A percentile compares a stretch with the other conserved stretches of the same genome.
phyloP scores from a whole-genome alignment of 768 basidiomycete species.

The Pulveroboletus sp. region DNA sequence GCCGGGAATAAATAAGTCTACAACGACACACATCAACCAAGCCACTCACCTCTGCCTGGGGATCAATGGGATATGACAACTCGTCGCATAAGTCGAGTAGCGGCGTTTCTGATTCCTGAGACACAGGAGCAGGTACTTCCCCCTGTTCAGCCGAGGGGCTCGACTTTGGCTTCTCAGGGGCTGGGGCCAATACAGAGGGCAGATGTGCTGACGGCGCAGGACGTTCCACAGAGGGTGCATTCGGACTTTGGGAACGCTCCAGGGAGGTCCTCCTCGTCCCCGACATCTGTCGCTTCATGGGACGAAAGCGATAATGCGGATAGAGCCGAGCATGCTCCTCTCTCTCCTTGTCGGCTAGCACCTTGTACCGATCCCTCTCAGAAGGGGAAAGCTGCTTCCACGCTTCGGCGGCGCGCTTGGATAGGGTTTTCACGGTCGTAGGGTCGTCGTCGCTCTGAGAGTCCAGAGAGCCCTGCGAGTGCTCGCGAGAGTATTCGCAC shows the following conservation, averaged over 20 bases:
- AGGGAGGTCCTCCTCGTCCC: conserved; percentile 14
- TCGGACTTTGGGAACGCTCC: conserved; percentile 10
- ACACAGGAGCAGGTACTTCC: neutral
- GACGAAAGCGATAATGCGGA: conserved; percentile 65
- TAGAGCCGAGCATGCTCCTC: conserved; percentile 54
- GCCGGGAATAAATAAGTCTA: conserved; percentile 1
- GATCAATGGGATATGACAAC: neutral
- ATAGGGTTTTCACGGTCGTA: conserved; percentile 52
- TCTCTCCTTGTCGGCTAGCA: conserved; percentile 54
- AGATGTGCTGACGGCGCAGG: neutral
- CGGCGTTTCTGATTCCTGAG: neutral
- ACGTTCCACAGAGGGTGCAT: conserved; percentile 2
- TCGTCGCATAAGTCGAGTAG: neutral
- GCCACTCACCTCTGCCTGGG: conserved; percentile 10
- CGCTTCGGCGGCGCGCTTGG: conserved; percentile 73
- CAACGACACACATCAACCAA: neutral
- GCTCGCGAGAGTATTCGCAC: conserved; percentile 55
- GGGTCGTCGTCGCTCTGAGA: conserved; percentile 28
- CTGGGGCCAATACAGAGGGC: conserved; percentile 18
- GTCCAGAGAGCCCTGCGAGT: conserved; percentile 37
- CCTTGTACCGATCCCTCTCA: conserved; percentile 49
- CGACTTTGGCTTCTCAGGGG: conserved; percentile 1
- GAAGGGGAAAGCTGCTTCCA: conserved; percentile 59
- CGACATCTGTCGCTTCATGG: conserved; percentile 39
- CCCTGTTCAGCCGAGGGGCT: conserved; percentile 2